Conservation (phyloP, 2,329 filamentous ascomycete genomes). For the Lasiodiplodia hormozganensis region DNA sequence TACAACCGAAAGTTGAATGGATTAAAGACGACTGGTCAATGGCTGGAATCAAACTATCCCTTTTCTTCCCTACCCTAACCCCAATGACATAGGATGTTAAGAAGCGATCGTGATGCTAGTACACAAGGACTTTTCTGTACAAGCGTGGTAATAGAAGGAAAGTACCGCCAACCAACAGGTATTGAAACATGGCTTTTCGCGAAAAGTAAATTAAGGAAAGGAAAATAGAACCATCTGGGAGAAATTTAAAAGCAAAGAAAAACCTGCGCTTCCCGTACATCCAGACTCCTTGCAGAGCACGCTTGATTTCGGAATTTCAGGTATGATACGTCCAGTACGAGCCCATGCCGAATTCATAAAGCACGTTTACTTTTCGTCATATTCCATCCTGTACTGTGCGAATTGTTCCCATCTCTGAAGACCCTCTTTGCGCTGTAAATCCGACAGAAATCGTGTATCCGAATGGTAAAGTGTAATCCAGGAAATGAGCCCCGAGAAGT, state of each 20-base stretch:
- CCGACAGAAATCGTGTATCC: neutral
- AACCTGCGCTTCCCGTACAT: neutral
- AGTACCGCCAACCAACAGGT: neutral
- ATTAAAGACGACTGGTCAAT: neutral
- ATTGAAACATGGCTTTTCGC: neutral
- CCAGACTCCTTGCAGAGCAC: neutral
- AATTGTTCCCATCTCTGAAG: neutral
- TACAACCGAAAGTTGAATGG: slow-evolving; percentile 15
- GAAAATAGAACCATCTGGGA: neutral
- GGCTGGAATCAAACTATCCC: neutral
- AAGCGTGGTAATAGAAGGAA: neutral
- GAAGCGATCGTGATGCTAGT: neutral
- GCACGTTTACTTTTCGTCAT: neutral
- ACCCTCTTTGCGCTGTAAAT: neutral
- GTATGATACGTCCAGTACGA: neutral
- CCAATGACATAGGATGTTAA: neutral
- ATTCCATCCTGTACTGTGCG: neutral
- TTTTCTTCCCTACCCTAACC: neutral
- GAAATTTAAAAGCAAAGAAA: neutral
- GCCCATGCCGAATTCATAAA: neutral
- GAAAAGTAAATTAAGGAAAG: neutral
- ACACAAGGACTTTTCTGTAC: neutral
- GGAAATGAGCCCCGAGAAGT: neutral
- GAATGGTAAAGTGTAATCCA: neutral
- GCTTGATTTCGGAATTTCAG: neutral